Evolutionary conservation across 176 grass and related monocot genomes (phyloP).

Genomic region (Pontederia paniculata): DNA sequence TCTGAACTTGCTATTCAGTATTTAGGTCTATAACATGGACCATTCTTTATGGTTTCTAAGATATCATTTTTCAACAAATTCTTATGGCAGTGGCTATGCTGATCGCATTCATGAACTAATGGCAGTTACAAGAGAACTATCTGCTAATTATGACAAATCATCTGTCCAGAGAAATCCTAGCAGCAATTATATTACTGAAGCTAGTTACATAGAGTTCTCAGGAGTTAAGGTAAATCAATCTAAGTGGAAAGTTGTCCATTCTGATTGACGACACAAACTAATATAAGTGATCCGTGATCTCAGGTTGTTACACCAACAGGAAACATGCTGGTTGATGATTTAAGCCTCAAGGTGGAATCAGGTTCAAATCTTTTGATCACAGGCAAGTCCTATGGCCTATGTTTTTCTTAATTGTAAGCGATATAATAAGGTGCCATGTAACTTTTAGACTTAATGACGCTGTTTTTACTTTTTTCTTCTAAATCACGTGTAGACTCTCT

Average conservation of each 20-base stretch:
- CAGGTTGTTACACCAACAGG: slow-evolving; percentile 93
- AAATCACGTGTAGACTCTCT: too few species aligned
- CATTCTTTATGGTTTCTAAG: too few species aligned
- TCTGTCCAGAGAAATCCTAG: slow-evolving; percentile 39
- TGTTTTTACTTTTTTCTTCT: too few species aligned
- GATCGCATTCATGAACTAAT: slow-evolving; percentile 87
- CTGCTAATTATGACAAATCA: slow-evolving; percentile 39
- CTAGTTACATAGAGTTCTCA: slow-evolving; percentile 90
- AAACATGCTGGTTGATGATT: slow-evolving; percentile 83
- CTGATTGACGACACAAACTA: neutral
- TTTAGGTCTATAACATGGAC: too few species aligned
- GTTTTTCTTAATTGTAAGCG: neutral
- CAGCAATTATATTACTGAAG: slow-evolving; percentile 84
- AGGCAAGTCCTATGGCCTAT: slow-evolving; percentile 32
- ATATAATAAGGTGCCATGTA: too few species aligned
- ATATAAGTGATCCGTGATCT: slow-evolving; percentile 33
- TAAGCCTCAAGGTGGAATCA: slow-evolving; percentile 75
- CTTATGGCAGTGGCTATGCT: slow-evolving; percentile 69
- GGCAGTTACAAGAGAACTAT: slow-evolving; percentile 70
- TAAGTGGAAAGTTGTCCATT: slow-evolving; percentile 15
- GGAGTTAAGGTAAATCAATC: slow-evolving; percentile 63
- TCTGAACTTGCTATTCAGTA: too few species aligned
- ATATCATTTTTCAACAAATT: too few species aligned
- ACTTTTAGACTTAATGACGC: too few species aligned
- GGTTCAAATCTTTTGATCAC: slow-evolving; percentile 99